These are phyloP conservation scores for Nakazawaea ambrosiae DNA, from an alignment of 805 yeast genomes.

Conservation along the genomic window DNA sequence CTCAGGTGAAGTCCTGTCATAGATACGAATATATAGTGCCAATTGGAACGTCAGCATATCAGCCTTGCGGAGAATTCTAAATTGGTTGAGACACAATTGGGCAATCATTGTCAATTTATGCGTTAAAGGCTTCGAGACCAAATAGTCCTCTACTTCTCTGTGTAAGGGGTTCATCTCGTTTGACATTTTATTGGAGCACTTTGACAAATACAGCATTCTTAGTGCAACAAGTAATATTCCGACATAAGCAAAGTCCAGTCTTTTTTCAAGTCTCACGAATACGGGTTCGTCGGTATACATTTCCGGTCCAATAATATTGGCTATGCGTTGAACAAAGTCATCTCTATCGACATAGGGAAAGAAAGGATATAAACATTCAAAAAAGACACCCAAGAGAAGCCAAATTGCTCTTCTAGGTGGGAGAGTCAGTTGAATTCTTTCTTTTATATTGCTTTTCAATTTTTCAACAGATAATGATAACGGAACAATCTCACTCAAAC, in stretches of 20 bases:
- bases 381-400: conserved; percentile 37
- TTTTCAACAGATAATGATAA: conserved; percentile 12
- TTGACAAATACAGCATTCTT: conserved; percentile 34
- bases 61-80: conserved; percentile 30
- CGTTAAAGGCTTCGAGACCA: conserved; percentile 28
- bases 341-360: conserved; percentile 38
- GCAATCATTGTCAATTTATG: conserved; percentile 32
- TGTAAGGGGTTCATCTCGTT: too few relatives aligned
- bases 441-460: conserved; percentile 26
- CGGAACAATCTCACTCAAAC: conserved; percentile 2
- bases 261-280: conserved; percentile 24
- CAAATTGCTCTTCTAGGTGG: conserved; percentile 40
- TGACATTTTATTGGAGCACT: conserved; percentile 20
- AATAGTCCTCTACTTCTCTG: conserved; percentile 22
- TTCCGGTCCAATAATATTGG: conserved; percentile 28
- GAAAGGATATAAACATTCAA: conserved; percentile 37
- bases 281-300: conserved; percentile 19
- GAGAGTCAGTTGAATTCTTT: conserved; percentile 29
- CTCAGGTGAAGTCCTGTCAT: conserved; percentile 38
- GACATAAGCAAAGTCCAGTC: conserved; percentile 32
- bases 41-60: conserved; percentile 36
- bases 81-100: conserved; percentile 30
- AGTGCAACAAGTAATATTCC: conserved; percentile 34
- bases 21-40: conserved; percentile 31
- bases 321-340: conserved; percentile 24